A percentile compares a stretch with the other conserved stretches of the same genome.
These are phyloP conservation scores for Ophiosphaerella korrae DNA, from an alignment of 2,329 filamentous ascomycete species.

Conservation along the genomic window DNA sequence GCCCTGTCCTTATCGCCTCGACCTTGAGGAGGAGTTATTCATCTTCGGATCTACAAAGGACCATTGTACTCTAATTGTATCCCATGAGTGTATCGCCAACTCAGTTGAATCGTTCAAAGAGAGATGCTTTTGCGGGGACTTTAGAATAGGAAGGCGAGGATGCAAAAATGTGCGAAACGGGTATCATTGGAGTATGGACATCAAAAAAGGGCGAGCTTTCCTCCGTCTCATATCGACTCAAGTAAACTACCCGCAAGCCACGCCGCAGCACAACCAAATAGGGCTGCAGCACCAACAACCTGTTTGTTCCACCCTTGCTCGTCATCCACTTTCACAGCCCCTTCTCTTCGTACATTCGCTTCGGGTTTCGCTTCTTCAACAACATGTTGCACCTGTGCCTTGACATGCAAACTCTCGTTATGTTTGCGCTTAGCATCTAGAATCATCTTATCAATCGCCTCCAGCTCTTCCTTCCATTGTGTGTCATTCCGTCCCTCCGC, in stretches of 20 bases:
- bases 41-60: too few relatives aligned
- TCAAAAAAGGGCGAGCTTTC: not conserved
- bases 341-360: conserved; percentile 31
- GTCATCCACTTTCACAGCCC: conserved; percentile 42
- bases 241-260: conserved; percentile 50
- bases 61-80: too few relatives aligned
- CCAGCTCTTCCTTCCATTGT: conserved; percentile 69
- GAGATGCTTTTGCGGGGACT: too few relatives aligned
- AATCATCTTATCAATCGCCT: conserved; percentile 69
- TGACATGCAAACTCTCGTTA: conserved; percentile 35
- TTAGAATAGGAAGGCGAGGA: too few relatives aligned
- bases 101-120: too few relatives aligned
- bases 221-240: conserved; percentile 30
- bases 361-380: conserved; percentile 27
- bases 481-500: conserved; percentile 51
- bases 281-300: conserved; percentile 44
- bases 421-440: conserved; percentile 57
- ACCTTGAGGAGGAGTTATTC: too few relatives aligned
- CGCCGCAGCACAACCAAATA: conserved; percentile 46
- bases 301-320: conserved; percentile 49
- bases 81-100: too few relatives aligned
- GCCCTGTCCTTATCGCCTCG: too few relatives aligned
- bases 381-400: conserved; percentile 23
- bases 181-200: conserved; percentile 4
- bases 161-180: not conserved